Percentiles rank a stretch among this genome's conserved stretches.
Evolutionary conservation across 768 basidiomycete species (phyloP).

Genomic region (Russula ochroleuca): DNA sequence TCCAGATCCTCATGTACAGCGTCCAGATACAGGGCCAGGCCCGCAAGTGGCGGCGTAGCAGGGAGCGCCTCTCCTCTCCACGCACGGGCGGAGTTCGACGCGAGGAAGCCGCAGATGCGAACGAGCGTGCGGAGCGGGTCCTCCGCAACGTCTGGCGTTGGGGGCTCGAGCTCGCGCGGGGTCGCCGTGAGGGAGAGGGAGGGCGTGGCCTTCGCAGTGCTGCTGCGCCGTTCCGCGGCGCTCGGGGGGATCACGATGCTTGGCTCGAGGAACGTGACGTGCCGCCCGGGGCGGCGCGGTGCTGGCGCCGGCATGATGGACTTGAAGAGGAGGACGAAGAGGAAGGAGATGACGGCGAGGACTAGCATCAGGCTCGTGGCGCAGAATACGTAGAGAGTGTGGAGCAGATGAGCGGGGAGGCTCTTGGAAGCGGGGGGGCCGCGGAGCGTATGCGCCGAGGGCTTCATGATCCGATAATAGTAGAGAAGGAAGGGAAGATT

Average conservation of each 20-base stretch:
- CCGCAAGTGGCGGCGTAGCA: conserved; percentile 15
- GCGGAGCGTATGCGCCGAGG: neutral
- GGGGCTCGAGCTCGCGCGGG: conserved; percentile 18
- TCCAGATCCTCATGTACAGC: conserved; percentile 9
- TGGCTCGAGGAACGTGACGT: conserved; percentile 16
- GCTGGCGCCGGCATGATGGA: neutral
- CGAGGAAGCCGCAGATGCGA: conserved; percentile 18
- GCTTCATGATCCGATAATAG: neutral
- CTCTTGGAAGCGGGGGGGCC: neutral
- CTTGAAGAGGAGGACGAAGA: conserved; percentile 13
- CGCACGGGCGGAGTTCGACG: conserved; percentile 8
- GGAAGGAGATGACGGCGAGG: conserved; percentile 8
- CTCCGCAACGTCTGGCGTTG: conserved; percentile 18
- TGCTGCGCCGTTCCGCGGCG: neutral
- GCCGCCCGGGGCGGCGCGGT: neutral
- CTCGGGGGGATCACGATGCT: neutral
- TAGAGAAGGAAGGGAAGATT: neutral
- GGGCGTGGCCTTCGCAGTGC: neutral
- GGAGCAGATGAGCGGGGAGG: conserved; percentile 2
- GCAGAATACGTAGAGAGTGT: conserved; percentile 10
- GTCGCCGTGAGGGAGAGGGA: conserved; percentile 19
- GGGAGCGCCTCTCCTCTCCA: conserved; percentile 4
- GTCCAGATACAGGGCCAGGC: conserved; percentile 12
- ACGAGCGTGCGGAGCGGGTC: conserved; percentile 13
- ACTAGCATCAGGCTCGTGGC: conserved; percentile 11